phyloP scores from a whole-genome alignment of 305 asterid species.

The Fraxinus nigra region DNA sequence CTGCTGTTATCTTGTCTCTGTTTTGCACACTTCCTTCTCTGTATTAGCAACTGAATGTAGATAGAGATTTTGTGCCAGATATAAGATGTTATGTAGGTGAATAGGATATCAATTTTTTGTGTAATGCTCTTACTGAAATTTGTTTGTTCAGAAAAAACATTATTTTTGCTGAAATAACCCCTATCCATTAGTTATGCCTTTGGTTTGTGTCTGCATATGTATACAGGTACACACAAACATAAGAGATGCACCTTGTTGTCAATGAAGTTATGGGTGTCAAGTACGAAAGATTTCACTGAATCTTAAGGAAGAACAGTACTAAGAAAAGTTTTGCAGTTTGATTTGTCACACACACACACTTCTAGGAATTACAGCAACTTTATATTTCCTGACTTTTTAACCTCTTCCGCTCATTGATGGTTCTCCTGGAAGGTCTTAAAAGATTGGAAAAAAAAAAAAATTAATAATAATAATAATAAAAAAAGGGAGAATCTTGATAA shows the following conservation, averaged over 20 bases:
- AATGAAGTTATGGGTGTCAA: not conserved
- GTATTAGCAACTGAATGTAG: not conserved
- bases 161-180: not conserved
- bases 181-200: not conserved
- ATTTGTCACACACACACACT: not conserved
- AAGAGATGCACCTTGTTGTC: not conserved
- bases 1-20: slow-evolving; percentile 11
- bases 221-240: not conserved
- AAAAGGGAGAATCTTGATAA: not conserved
- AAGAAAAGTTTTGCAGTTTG: not conserved
- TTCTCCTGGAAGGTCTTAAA: not conserved
- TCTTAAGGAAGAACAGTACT: not conserved
- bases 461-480: no score
- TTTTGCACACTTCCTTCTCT: slow-evolving; percentile 2
- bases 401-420: not conserved
- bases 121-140: not conserved
- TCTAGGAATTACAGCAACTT: not conserved
- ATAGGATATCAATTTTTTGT: not conserved
- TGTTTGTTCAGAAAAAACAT: not conserved
- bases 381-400: not conserved
- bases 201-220: not conserved
- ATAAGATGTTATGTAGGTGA: not conserved
- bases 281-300: not conserved
- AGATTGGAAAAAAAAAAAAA: not conserved
- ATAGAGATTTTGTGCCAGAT: not conserved